phyloP scores from a whole-genome alignment of 2,329 filamentous ascomycete species.

The Pseudopyricularia cyperi region DNA sequence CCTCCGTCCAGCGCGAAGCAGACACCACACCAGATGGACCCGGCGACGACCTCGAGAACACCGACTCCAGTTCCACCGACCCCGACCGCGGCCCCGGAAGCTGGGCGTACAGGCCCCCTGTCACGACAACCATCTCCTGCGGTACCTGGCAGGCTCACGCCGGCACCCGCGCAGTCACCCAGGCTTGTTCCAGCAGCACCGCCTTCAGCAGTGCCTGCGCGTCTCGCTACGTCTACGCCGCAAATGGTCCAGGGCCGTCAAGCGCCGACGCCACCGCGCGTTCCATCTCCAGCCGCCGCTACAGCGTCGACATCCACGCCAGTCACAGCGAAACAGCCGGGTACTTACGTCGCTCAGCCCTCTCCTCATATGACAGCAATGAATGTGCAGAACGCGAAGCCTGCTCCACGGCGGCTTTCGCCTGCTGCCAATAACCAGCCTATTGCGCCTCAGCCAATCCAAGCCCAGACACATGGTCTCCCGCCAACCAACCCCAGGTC shows the following conservation, averaged over 20 bases:
- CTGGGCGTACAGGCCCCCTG: neutral
- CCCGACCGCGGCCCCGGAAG: neutral
- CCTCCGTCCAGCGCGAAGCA: neutral
- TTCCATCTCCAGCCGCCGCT: neutral
- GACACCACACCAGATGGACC: neutral
- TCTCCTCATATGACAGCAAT: neutral
- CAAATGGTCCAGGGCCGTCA: neutral
- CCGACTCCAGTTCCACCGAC: neutral
- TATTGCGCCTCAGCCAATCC: neutral
- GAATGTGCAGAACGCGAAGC: neutral
- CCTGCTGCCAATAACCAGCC: neutral
- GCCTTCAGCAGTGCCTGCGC: neutral
- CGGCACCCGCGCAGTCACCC: neutral
- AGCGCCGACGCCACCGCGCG: neutral
- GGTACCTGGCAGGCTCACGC: neutral
- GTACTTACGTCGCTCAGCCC: neutral
- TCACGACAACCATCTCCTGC: neutral
- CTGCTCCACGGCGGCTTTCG: neutral
- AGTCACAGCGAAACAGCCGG: neutral
- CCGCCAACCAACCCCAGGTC: neutral
- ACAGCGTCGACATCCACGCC: slow-evolving; percentile 1
- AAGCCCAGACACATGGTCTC: neutral
- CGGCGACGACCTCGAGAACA: neutral
- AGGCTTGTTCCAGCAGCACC: neutral
- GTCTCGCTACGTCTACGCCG: neutral